Base-by-base conservation (phyloP, 495 filamentous ascomycete species). In the Xanthoparmelia taractica region DNA sequence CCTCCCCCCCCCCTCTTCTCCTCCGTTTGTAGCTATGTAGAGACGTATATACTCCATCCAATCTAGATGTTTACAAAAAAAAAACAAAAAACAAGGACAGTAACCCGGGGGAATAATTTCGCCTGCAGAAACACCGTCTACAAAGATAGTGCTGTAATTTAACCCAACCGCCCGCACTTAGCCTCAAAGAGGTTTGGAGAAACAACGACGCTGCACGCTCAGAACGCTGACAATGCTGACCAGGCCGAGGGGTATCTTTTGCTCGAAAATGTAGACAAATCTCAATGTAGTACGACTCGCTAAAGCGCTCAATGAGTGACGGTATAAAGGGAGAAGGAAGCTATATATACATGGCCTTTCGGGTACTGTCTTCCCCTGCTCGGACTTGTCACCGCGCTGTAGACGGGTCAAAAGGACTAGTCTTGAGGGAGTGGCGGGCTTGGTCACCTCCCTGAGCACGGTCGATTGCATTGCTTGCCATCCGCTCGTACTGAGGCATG, bases 291-390 rank as follows among this genome's bases (percentile, higher is more conserved):
- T 65, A 62, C 57, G 57, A 59, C 66, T 67, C 66, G 66, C 66
- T 67, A 67, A 67, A 61, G 58, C 66, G 62, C 66, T 65, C 52
- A 56, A 62, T 57, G 55, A 57, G 59, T 55, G 31, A 57, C 25
- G 36, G 12, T 23, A 40, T 27, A 37, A 33, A 33, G 29, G 25
- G 17, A 47, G 27, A 27, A 40, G n/a, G 29, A 47, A n/a, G 29
- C 23, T 40, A 57, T 66, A 57, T 66, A 36, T 65, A 60, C 40
- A 60, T 36, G 33, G 54, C 55, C 64, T 54, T 60, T 36, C 31
- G 45, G 36, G 48, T 63, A 1, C 18, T 58, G 27, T 50, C 55
- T 20, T 58, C 55, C 50, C 50, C 29, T 54, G 25, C 23, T 23
- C 5, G 34, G 36, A 27, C 36, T 29, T 29, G 31, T 60, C 43